Evolutionary conservation across 2,329 filamentous ascomycete genomes (phyloP).

Genomic region (Tetracladium maxilliforme): DNA sequence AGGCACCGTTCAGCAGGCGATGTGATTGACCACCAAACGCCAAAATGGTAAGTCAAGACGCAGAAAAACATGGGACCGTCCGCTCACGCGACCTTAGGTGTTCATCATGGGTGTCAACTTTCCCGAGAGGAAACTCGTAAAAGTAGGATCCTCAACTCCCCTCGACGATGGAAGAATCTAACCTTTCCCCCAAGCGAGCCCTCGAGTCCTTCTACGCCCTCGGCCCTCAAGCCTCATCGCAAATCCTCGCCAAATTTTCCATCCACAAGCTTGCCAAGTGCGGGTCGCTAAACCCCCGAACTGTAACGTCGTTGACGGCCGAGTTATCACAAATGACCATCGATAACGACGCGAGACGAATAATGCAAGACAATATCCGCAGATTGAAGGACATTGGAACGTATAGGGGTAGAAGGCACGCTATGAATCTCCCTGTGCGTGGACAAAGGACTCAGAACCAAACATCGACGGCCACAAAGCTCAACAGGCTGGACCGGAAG

Average conservation of each 20-base stretch:
- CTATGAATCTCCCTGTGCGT: conserved; percentile 80
- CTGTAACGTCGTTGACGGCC: conserved; percentile 67
- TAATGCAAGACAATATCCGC: conserved; percentile 72
- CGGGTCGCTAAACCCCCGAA: conserved; percentile 58
- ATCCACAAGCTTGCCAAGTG: conserved; percentile 77
- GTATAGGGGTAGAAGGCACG: conserved; percentile 80
- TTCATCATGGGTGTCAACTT: conserved; percentile 84
- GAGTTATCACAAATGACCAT: conserved; percentile 87
- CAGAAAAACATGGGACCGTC: too few relatives aligned
- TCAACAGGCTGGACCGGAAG: conserved; percentile 41
- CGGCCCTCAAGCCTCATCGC: conserved; percentile 51
- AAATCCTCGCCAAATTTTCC: conserved; percentile 75
- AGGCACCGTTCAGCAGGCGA: too few relatives aligned
- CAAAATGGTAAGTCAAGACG: too few relatives aligned
- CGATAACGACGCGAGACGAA: conserved; percentile 70
- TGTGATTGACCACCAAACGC: too few relatives aligned
- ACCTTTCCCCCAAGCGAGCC: conserved; percentile 36
- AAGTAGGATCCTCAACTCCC: conserved; percentile 35
- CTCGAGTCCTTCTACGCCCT: conserved; percentile 81
- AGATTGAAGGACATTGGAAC: conserved; percentile 81
- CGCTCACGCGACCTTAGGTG: too few relatives aligned
- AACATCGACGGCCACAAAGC: conserved; percentile 41
- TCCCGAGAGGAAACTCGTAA: conserved; percentile 66
- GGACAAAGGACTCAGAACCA: conserved; percentile 80
- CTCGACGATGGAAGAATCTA: conserved; percentile 3